Conservation (phyloP, 2,329 filamentous ascomycete species). For the Rhynchosporium agropyri region DNA sequence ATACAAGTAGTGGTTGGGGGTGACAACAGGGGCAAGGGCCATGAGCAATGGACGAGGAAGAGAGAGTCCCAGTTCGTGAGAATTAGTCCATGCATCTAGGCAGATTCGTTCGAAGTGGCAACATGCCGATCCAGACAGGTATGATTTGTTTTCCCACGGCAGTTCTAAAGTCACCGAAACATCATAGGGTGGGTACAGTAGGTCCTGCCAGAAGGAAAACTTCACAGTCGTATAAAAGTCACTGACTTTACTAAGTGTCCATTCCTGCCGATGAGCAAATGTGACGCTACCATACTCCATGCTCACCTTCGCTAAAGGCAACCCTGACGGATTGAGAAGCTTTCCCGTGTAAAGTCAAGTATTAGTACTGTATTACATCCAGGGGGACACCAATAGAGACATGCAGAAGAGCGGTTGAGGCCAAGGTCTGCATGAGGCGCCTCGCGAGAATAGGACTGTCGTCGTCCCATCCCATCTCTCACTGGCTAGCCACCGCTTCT, state of each 20-base stretch:
- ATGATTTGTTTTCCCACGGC: not conserved
- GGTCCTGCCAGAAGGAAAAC: too few relatives aligned
- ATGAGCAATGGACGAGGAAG: constrained; percentile 1
- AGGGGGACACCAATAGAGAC: constrained; percentile 28
- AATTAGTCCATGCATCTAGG: constrained; percentile 18
- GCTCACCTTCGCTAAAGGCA: not conserved
- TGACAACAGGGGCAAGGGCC: constrained; percentile 15
- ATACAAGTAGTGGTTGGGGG: constrained; percentile 13
- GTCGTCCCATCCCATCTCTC: constrained; percentile 25
- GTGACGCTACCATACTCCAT: too few relatives aligned
- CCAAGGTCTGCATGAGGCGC: constrained; percentile 40
- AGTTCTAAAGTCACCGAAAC: too few relatives aligned
- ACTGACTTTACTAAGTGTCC: too few relatives aligned
- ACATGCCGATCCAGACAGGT: not conserved
- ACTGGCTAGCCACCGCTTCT: constrained; percentile 34
- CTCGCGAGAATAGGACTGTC: constrained; percentile 40
- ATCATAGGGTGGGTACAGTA: too few relatives aligned
- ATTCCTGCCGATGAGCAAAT: too few relatives aligned
- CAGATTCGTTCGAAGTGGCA: constrained; percentile 10
- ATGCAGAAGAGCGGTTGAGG: constrained; percentile 15
- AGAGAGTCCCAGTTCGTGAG: constrained; percentile 17
- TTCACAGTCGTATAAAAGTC: too few relatives aligned
- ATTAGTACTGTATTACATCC: constrained; percentile 14
- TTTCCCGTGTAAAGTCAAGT: constrained; percentile 8
- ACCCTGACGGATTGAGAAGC: constrained; percentile 10